phyloP scores from a whole-genome alignment of 257 asterid species.

The Mitragyna speciosa region DNA sequence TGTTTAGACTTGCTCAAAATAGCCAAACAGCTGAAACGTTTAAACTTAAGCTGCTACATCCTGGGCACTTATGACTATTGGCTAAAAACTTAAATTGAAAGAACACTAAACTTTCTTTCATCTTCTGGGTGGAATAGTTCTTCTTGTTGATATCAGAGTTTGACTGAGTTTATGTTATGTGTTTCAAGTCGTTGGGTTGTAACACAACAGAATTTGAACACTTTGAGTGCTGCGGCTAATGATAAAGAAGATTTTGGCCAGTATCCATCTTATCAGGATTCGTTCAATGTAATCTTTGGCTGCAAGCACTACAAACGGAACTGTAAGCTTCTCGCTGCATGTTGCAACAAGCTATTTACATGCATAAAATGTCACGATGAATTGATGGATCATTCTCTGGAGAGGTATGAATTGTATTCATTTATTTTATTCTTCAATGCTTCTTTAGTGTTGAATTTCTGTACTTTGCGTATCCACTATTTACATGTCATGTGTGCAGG shows the following conservation, averaged over 20 bases:
- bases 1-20: background rate
- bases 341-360: constrained; percentile 74
- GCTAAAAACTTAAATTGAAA: background rate
- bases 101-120: constrained; percentile 12
- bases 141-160: constrained; percentile 12
- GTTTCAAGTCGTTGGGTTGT: constrained; percentile 65
- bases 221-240: constrained; percentile 31
- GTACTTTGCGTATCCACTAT: constrained; percentile 23
- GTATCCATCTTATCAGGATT: constrained; percentile 60
- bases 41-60: background rate
- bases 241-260: constrained; percentile 54
- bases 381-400: constrained; percentile 63
- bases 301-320: constrained; percentile 84
- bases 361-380: constrained; percentile 95
- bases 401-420: constrained; percentile 55
- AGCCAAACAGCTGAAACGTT: background rate
- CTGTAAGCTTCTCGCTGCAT: constrained; percentile 70
- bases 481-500: constrained; percentile 47
- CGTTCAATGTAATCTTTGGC: constrained; percentile 52
- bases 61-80: background rate
- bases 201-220: constrained; percentile 48
- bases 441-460: background rate
- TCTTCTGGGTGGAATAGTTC: constrained; percentile 20
- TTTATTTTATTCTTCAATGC: constrained; percentile 18
- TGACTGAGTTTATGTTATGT: constrained; percentile 18